Evolutionary conservation across 768 basidiomycete species (phyloP), one percentile per base, ranked within the genome.

Genomic region (Melanogaster broomeanus): DNA sequence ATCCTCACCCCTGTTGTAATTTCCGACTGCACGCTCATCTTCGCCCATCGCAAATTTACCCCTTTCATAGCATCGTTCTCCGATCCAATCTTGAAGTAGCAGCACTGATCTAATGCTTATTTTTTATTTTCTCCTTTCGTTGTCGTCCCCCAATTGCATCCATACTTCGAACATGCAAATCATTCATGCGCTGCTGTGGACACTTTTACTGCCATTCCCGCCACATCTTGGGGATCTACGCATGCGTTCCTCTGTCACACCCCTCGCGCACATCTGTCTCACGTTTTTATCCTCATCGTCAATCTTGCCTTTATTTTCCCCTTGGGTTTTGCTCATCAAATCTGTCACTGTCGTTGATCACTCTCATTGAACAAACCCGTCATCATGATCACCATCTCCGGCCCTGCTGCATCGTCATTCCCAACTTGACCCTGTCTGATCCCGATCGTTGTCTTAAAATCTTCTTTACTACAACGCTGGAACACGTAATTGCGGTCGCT

Each of bases 41-140:
- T 49, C 52, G 48, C 48, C 51, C 57, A 51, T 43, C 48, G 53
- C 53, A 15, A 44, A 19, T 45, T 47, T 50, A 51, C 48, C 48
- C 53, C 37, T 45, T 58, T 52, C 54, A 28, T 61, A 72, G 70
- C 67, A 69, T 72, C 59, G 60, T 69, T 60, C 68, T 69, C 56
- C 70, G 68, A 60, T 64, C 68, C 59, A 69, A 72, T 60, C 68
- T 69, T 48, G 66, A 68, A 55, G 44, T 61, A 45, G 68, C 68
- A 49, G 68, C 61, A 35, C 61, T 69, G 56, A 69, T 69, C 57
- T 69, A 30, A 72, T 46, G 35, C 43, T 42, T 55, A 41, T 61
- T 64, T 65, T 55, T 59, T n/a, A n/a, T n/a, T n/a, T n/a, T n/a
- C n/a, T n/a, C n/a, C 37, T 57, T 61, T 48, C 48, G 40, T 56